These are phyloP conservation scores for Herpetomonas muscarum DNA, from an alignment of 208 protist species.

Conservation along the genomic window DNA sequence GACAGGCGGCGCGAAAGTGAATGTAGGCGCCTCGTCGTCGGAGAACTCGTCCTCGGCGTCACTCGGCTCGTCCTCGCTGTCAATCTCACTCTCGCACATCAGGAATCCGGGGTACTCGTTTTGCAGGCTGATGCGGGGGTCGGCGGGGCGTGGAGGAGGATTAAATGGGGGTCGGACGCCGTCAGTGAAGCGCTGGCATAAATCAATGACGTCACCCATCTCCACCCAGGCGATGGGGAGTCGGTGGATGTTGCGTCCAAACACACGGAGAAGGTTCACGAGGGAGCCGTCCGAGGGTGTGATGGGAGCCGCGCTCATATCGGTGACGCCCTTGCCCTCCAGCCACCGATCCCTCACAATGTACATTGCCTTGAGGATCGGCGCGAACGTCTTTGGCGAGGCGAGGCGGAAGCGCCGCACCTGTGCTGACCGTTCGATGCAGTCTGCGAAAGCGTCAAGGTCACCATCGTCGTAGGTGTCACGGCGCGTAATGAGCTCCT, in stretches of 20 bases:
- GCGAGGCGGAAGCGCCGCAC: slow-evolving; percentile 76
- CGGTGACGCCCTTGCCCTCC: slow-evolving; percentile 49
- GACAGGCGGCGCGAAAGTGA: slow-evolving; percentile 86
- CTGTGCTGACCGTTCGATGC: slow-evolving; percentile 37
- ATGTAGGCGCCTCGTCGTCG: slow-evolving; percentile 85
- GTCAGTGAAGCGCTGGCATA: slow-evolving; percentile 78
- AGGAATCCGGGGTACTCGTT: slow-evolving; percentile 90
- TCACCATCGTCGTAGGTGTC: slow-evolving; percentile 74
- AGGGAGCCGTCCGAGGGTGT: slow-evolving; percentile 53
- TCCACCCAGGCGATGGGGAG: slow-evolving; percentile 91
- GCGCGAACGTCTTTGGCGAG: slow-evolving; percentile 68
- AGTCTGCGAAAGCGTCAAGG: slow-evolving; percentile 69
- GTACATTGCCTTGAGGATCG: slow-evolving; percentile 80
- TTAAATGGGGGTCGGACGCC: slow-evolving; percentile 61
- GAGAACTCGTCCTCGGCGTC: slow-evolving; percentile 86
- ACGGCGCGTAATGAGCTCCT: slow-evolving; percentile 54
- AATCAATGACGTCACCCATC: slow-evolving; percentile 89
- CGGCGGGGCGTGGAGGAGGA: slow-evolving; percentile 81
- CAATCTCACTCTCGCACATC: slow-evolving; percentile 83
- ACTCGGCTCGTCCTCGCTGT: slow-evolving; percentile 82
- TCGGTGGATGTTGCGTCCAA: slow-evolving; percentile 79
- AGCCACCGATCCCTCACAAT: slow-evolving; percentile 80
- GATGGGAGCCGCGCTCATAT: slow-evolving; percentile 52
- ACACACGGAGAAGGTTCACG: slow-evolving; percentile 63
- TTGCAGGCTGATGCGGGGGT: slow-evolving; percentile 79